Percentiles rank a stretch among this genome's conserved stretches.
phyloP scores from a whole-genome alignment of 371 early-diverging fungal species.

The Thermomucor indicae-seudaticae region DNA sequence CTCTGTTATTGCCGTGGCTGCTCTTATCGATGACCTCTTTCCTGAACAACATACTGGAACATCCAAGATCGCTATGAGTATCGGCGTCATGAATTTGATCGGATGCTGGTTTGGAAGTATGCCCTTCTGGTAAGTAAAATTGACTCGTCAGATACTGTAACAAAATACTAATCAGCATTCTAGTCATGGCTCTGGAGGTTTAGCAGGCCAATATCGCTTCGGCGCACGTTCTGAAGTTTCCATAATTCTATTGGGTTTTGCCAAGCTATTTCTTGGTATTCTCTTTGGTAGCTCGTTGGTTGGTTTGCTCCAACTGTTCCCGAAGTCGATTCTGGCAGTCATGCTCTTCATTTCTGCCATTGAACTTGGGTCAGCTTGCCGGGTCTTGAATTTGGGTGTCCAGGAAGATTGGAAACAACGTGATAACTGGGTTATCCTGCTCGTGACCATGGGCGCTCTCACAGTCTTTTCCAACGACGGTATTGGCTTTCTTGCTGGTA shows the following conservation, averaged over 20 bases:
- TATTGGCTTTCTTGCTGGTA: slow-evolving; percentile 73
- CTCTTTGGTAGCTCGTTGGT: slow-evolving; percentile 80
- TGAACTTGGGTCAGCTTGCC: slow-evolving; percentile 70
- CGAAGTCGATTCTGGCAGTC: slow-evolving; percentile 76
- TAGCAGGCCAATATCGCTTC: slow-evolving; percentile 91
- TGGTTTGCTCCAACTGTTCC: slow-evolving; percentile 65
- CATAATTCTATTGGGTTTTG: slow-evolving; percentile 68
- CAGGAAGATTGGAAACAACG: slow-evolving; percentile 31
- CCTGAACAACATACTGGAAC: slow-evolving; percentile 63
- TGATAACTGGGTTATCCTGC: slow-evolving; percentile 65
- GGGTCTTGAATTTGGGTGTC: slow-evolving; percentile 48
- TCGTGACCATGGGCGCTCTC: slow-evolving; percentile 65
- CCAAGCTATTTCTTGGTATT: slow-evolving; percentile 75
- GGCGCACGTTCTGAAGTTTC: slow-evolving; percentile 86
- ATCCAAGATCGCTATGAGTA: slow-evolving; percentile 59
- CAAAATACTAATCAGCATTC: background rate
- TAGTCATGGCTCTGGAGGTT: slow-evolving; percentile 80
- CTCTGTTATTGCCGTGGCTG: slow-evolving; percentile 80
- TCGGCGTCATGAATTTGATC: slow-evolving; percentile 83
- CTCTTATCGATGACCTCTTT: slow-evolving; percentile 79
- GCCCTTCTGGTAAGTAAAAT: slow-evolving; percentile 76
- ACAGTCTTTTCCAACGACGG: slow-evolving; percentile 80
- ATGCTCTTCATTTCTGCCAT: slow-evolving; percentile 83
- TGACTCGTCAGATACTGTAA: no score
- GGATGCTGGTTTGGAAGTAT: slow-evolving; percentile 85